Base-by-base conservation (phyloP, 495 filamentous ascomycete species). In the Penicillium roqueforti region DNA sequence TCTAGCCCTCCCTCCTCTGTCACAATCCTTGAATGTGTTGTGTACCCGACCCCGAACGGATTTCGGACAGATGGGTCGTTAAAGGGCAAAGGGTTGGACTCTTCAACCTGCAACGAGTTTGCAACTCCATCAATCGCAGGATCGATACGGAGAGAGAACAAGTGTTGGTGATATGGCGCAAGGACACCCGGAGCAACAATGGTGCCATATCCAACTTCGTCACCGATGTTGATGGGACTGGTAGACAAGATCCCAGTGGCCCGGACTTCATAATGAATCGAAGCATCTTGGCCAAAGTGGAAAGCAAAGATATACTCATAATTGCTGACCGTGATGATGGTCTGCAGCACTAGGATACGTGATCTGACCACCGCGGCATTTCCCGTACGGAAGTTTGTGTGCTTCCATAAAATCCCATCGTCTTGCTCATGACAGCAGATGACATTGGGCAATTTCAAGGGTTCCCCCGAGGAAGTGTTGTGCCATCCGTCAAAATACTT, bases 231-330 rank as follows among this genome's bases (percentile, higher is more conserved):
- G 47, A 96, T 84, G 0, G 91, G 89, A 25, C 83, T 71, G 0
- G 91, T 95, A 34, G 85, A 89, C 6, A 96, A 73, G 57, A 97
- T 90, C 0, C 92, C 92, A 0, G 92, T 96, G 1, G 92, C 91
- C 10, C 87, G 81, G 20, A 88, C 85, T 66, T 97, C 92, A 62
- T 91, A 88, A 22, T 79, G 71, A 51, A 95, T 65, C 39, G 88
- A 86, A 2, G 84, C 92, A 0, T 88, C 86, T 56, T 91, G 89
- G 62, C 87, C 85, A 71, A 97, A 89, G 45, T 87, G 80, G 68
- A 87, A 97, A 4, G 87, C 83, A 44, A 97, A 78, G 52, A 96
- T 87, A 58, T 92, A 92, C 63, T 92, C 88, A 70, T 92, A 92
- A 72, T 92, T 92, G 45, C 82, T 81, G 20, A 92, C 82, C 0